Percentiles rank a stretch among this genome's conserved stretches.
Conservation (phyloP, 2,329 filamentous ascomycete genomes). For the Raffaelea arxii region DNA sequence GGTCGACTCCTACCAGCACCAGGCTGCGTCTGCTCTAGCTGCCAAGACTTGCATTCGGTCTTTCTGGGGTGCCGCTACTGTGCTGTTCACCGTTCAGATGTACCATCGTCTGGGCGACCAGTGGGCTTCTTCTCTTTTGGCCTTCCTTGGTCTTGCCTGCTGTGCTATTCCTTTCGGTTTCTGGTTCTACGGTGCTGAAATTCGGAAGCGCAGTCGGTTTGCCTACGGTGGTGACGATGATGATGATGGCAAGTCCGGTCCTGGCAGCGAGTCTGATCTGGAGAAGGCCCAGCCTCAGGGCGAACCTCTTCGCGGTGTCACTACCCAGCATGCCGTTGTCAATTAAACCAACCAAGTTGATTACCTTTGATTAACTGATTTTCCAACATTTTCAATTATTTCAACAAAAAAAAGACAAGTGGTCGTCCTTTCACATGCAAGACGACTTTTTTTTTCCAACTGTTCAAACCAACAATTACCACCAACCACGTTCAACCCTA, state of each 20-base stretch:
- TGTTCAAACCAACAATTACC: too few species aligned
- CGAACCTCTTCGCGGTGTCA: background rate
- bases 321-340: background rate
- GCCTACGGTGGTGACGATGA: slow-evolving; percentile 58
- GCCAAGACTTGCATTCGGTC: slow-evolving; percentile 73
- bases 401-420: too few species aligned
- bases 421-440: too few species aligned
- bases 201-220: slow-evolving; percentile 60
- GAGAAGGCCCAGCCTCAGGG: slow-evolving; percentile 24
- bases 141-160: slow-evolving; percentile 65
- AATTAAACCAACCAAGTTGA: background rate
- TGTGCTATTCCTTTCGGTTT: slow-evolving; percentile 78
- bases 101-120: slow-evolving; percentile 61
- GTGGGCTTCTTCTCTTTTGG: slow-evolving; percentile 66
- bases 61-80: slow-evolving; percentile 69
- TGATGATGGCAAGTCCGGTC: slow-evolving; percentile 15
- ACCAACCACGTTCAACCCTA: too few species aligned
- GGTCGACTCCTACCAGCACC: slow-evolving; percentile 53
- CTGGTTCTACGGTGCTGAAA: slow-evolving; percentile 64
- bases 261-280: slow-evolving; percentile 20
- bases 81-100: slow-evolving; percentile 78
- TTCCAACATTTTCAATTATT: too few species aligned
- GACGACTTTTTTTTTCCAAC: too few species aligned
- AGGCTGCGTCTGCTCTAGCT: slow-evolving; percentile 71
- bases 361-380: too few species aligned